Conservation (phyloP, 257 asterid genomes). For the Solanum gracilifrons region DNA sequence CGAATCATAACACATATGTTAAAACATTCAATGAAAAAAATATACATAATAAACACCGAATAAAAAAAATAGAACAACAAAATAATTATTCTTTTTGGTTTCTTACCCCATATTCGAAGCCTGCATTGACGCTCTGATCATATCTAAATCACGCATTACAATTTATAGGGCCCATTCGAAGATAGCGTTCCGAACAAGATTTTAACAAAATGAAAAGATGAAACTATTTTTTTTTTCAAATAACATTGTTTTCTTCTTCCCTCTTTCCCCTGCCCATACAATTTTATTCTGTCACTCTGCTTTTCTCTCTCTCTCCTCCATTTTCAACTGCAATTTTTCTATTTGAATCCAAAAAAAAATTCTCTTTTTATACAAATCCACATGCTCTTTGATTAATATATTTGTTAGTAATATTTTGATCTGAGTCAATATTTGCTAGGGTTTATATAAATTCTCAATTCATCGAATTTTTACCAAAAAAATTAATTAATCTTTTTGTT, state of each 20-base stretch:
- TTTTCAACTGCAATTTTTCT: background rate
- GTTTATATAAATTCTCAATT: constrained; percentile 10
- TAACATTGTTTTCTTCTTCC: constrained; percentile 3
- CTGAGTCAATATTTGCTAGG: constrained; percentile 10
- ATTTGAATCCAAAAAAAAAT: background rate
- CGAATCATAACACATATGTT: background rate
- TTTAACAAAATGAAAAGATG: background rate
- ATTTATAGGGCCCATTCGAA: rapidly evolving
- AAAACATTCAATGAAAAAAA: background rate
- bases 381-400: constrained; percentile 1
- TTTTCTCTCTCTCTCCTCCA: background rate
- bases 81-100: background rate
- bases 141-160: too few relatives aligned
- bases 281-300: background rate
- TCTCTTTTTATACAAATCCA: constrained; percentile 7
- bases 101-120: background rate
- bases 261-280: constrained; percentile 1
- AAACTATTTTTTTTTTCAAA: background rate
- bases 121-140: rapidly evolving
- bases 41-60: background rate
- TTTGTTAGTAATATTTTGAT: background rate
- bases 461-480: background rate
- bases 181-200: rapidly evolving
- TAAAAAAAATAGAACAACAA: background rate
- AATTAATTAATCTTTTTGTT: background rate